A percentile compares a stretch with the other conserved stretches of the same genome.
phyloP scores from a whole-genome alignment of 768 basidiomycete genomes.

The Holtermannia corniformis region DNA sequence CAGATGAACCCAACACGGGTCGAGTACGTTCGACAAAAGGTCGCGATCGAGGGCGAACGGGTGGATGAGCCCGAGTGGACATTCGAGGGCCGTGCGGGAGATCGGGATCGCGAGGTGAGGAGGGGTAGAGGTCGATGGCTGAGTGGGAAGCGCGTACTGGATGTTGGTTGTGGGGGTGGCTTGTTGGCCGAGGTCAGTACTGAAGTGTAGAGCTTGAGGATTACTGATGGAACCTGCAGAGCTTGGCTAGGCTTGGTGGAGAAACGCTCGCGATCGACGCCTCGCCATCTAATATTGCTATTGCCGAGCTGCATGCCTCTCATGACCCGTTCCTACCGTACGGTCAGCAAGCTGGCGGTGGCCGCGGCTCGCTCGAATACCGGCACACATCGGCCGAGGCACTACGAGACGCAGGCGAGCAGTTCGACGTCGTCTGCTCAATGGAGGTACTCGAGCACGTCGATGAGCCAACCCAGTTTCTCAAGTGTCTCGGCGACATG shows the following conservation, averaged over 20 bases:
- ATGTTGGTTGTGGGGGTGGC: slow-evolving; percentile 94
- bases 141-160: slow-evolving; percentile 62
- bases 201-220: background rate
- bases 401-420: slow-evolving; percentile 52
- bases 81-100: slow-evolving; percentile 19
- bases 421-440: slow-evolving; percentile 86
- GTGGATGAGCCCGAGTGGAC: slow-evolving; percentile 29
- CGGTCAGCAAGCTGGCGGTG: background rate
- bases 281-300: slow-evolving; percentile 71
- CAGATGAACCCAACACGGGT: slow-evolving; percentile 89
- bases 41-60: slow-evolving; percentile 16
- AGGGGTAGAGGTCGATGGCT: slow-evolving; percentile 43
- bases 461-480: slow-evolving; percentile 75
- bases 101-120: slow-evolving; percentile 6
- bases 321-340: slow-evolving; percentile 56
- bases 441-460: slow-evolving; percentile 99
- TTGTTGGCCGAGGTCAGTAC: slow-evolving; percentile 76
- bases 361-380: slow-evolving; percentile 50
- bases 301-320: slow-evolving; percentile 72
- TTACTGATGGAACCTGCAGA: slow-evolving; percentile 46
- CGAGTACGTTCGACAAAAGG: slow-evolving; percentile 55
- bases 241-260: slow-evolving; percentile 76
- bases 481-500: slow-evolving; percentile 68
- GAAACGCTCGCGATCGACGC: slow-evolving; percentile 88
- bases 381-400: slow-evolving; percentile 64